These are phyloP conservation scores for Phytophthora pluvialis DNA, from an alignment of 352 stramenopile genomes.

Conservation along the genomic window DNA sequence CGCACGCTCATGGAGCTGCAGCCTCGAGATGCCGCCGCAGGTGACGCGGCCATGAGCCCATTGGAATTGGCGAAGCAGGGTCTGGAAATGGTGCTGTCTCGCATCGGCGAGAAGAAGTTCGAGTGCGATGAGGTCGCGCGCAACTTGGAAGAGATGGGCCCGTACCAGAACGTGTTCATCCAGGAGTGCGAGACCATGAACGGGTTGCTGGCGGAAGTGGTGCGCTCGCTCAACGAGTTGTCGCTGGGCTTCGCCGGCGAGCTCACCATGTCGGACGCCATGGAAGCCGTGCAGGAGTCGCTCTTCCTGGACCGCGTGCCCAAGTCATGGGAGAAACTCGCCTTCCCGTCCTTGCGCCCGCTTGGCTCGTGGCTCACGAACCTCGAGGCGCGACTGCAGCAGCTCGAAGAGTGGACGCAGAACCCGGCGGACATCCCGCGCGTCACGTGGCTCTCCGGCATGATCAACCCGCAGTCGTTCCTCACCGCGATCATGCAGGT, in stretches of 20 bases:
- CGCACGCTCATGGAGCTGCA: slow-evolving; percentile 96
- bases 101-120: slow-evolving; percentile 97
- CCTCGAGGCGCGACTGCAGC: slow-evolving; percentile 90
- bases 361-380: slow-evolving; percentile 95
- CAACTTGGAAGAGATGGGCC: slow-evolving; percentile 93
- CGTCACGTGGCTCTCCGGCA: slow-evolving; percentile 95
- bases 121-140: slow-evolving; percentile 96
- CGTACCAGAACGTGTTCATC: slow-evolving; percentile 98
- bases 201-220: slow-evolving; percentile 94
- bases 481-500: slow-evolving; percentile 98
- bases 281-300: slow-evolving; percentile 95
- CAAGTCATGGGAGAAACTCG: slow-evolving; percentile 94
- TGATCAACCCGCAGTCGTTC: slow-evolving; percentile 97
- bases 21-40: slow-evolving; percentile 86
- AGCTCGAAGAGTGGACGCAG: slow-evolving; percentile 97
- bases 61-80: slow-evolving; percentile 92
- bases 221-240: slow-evolving; percentile 96
- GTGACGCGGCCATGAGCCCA: slow-evolving; percentile 91
- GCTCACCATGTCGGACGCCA: slow-evolving; percentile 97
- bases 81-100: slow-evolving; percentile 94
- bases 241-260: slow-evolving; percentile 96
- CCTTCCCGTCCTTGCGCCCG: slow-evolving; percentile 93
- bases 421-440: slow-evolving; percentile 96
- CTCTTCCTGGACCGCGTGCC: slow-evolving; percentile 95
- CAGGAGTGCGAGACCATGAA: slow-evolving; percentile 99